A percentile compares a stretch with the other conserved stretches of the same genome.
phyloP scores from a whole-genome alignment of 1,284 basidiomycete genomes.

The Phellopilus nigrolimitatus region DNA sequence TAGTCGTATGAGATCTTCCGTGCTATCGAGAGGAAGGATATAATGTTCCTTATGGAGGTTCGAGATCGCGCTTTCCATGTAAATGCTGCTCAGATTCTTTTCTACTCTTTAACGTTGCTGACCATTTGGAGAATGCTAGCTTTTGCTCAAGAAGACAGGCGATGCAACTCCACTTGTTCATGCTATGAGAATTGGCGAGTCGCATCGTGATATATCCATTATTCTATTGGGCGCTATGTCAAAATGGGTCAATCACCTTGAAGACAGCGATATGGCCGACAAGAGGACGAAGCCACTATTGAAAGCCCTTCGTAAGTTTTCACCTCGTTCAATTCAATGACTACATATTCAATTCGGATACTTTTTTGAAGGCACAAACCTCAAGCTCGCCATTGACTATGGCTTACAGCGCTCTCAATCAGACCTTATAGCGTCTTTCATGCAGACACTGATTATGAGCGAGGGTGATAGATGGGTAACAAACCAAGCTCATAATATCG shows the following conservation, averaged over 20 bases:
- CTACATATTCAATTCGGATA: conserved; percentile 9
- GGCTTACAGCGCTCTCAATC: conserved; percentile 72
- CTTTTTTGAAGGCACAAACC: conserved; percentile 54
- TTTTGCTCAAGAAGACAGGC: conserved; percentile 67
- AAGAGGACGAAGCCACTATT: conserved; percentile 60
- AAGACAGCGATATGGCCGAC: conserved; percentile 62
- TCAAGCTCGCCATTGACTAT: conserved; percentile 79
- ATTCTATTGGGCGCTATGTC: conserved; percentile 75
- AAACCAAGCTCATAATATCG: conserved; percentile 52
- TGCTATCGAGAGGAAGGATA: conserved; percentile 68
- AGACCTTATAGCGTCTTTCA: conserved; percentile 75
- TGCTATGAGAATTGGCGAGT: conserved; percentile 72
- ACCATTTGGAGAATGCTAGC: conserved; percentile 34
- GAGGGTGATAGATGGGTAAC: conserved; percentile 80
- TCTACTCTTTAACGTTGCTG: conserved; percentile 13
- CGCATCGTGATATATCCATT: conserved; percentile 72
- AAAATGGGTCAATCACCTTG: conserved; percentile 72
- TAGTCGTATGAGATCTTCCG: conserved; percentile 72
- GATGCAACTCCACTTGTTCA: conserved; percentile 74
- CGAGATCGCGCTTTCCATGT: conserved; percentile 75
- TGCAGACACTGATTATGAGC: conserved; percentile 82
- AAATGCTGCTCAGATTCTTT: conserved; percentile 25
- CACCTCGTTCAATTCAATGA: neutral
- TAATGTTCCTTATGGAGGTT: conserved; percentile 74
- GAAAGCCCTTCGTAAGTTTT: conserved; percentile 62